Evolutionary conservation across 345 rosid species (phyloP), one percentile per base, ranked within the genome.

Genomic region (Hibiscus trionum): DNA sequence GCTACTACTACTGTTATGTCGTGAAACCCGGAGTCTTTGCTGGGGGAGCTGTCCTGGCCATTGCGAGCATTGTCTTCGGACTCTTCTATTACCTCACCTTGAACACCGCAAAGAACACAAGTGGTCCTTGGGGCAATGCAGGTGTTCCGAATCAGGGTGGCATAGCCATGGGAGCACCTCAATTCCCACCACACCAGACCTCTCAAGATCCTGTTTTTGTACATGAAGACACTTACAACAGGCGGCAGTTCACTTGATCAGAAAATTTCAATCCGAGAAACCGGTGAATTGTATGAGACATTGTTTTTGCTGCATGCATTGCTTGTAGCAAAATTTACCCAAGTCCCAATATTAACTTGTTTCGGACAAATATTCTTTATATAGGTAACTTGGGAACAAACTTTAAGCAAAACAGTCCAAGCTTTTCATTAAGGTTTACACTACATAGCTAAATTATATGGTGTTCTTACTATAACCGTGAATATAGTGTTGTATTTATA

Each of bases 11-110:
- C 75, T 94, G 98, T 83, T 88, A 86, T 69, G 87, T 89, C 39
- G 97, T 90, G 55, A 92, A 87, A 70, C 90, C 89, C 0, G 99
- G 99, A 24, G 97, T 90, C 49, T 95, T 92, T 85, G 92, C 96
- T 0, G 87, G 82, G 3, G 97, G 93, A 42, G 80, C 96, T 57
- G 37, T 88, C 66, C 75, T 95, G 59, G 86, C 97, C 53, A 53
- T 89, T 35, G 77, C 85, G 6, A 88, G 93, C 27, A 56, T 90
- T 61, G 65, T 82, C 53, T 84, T 90, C 1, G 94, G 96, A 49
- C 84, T 92, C 69, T 80, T 92, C 62, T 92, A 88, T 71, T 95
- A 88, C 79, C 81, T 92, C 27, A 64, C 86, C 70, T 73, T 88
- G 44, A 84, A 73, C 65, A 70, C 85, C 5, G 80, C 75, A 58